These are phyloP conservation scores for Cordyceps farinosa DNA, from an alignment of 2,329 filamentous ascomycete species.

Conservation along the genomic window DNA sequence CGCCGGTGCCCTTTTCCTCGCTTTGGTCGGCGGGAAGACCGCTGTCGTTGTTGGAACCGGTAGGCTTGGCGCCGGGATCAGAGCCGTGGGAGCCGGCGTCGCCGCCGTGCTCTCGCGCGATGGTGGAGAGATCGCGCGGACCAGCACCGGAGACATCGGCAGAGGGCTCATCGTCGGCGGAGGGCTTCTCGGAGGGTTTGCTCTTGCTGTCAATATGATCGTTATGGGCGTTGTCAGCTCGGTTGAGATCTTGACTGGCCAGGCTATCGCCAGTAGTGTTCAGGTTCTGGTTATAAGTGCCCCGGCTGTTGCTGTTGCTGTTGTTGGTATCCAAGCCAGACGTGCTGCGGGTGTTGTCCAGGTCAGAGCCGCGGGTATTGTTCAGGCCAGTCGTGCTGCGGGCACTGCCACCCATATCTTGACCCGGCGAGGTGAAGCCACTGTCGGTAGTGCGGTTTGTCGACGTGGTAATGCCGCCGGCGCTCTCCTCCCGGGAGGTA, in stretches of 20 bases:
- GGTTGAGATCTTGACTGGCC: background rate
- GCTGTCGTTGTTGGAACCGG: conserved; percentile 22
- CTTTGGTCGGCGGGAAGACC: conserved; percentile 25
- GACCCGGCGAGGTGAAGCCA: conserved; percentile 7
- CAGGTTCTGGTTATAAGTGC: background rate
- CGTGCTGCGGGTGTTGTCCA: background rate
- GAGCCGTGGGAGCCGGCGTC: conserved; percentile 27
- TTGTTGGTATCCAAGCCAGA: too few relatives aligned
- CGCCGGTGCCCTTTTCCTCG: conserved; percentile 47
- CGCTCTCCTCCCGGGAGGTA: background rate
- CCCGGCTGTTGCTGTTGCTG: background rate
- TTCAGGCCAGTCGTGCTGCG: background rate
- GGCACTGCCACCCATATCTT: conserved; percentile 3
- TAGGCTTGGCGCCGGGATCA: conserved; percentile 20
- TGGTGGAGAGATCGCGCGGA: conserved; percentile 39
- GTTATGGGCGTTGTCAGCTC: background rate
- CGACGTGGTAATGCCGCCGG: conserved; percentile 3
- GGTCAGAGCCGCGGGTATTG: background rate
- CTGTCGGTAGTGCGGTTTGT: conserved; percentile 13
- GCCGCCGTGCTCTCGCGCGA: conserved; percentile 34
- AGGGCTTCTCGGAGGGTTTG: conserved; percentile 7
- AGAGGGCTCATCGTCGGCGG: conserved; percentile 31
- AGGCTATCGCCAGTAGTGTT: background rate
- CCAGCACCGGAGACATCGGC: conserved; percentile 40
- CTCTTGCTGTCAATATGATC: background rate